Percentiles rank a stretch among this genome's conserved stretches.
These are phyloP conservation scores for Fusarium musae DNA, from an alignment of 2,329 filamentous ascomycete genomes.

Conservation along the genomic window DNA sequence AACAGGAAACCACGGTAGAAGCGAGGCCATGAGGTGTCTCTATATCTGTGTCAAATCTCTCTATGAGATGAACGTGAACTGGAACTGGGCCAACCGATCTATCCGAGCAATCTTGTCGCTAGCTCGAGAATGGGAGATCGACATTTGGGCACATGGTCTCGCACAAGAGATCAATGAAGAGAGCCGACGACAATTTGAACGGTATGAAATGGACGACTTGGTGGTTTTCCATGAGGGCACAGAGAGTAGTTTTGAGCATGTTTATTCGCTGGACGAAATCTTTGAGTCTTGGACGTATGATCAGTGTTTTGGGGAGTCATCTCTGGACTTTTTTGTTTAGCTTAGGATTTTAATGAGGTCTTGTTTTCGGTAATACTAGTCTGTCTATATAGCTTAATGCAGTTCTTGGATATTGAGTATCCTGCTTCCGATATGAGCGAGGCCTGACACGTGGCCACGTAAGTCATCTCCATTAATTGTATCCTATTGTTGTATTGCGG, in stretches of 20 bases:
- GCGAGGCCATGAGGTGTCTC: conserved; percentile 25
- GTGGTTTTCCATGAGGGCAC: not conserved
- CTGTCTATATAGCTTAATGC: not conserved
- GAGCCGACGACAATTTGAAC: conserved; percentile 18
- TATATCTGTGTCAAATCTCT: conserved; percentile 23
- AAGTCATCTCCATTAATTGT: not conserved
- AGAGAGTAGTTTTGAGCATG: not conserved
- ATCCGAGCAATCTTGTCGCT: conserved; percentile 29
- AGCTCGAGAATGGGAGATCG: conserved; percentile 25
- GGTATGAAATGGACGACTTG: conserved; percentile 21
- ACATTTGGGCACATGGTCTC: conserved; percentile 21
- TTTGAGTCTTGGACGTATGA: conserved; percentile 35
- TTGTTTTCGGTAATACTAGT: not conserved
- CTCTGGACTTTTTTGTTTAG: conserved; percentile 23
- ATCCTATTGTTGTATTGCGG: too few species aligned
- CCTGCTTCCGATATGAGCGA: not conserved
- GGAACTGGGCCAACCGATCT: conserved; percentile 32
- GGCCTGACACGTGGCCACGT: too few species aligned
- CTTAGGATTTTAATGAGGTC: not conserved
- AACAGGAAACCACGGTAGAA: not conserved
- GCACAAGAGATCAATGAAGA: conserved; percentile 22
- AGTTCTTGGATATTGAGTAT: not conserved
- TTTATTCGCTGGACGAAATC: conserved; percentile 25
- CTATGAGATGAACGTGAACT: conserved; percentile 33
- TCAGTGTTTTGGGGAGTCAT: conserved; percentile 15